Percentiles rank a stretch among this genome's conserved stretches.
These are phyloP conservation scores for Didymella segeticola DNA, from an alignment of 2,329 filamentous ascomycete species.

Conservation along the genomic window DNA sequence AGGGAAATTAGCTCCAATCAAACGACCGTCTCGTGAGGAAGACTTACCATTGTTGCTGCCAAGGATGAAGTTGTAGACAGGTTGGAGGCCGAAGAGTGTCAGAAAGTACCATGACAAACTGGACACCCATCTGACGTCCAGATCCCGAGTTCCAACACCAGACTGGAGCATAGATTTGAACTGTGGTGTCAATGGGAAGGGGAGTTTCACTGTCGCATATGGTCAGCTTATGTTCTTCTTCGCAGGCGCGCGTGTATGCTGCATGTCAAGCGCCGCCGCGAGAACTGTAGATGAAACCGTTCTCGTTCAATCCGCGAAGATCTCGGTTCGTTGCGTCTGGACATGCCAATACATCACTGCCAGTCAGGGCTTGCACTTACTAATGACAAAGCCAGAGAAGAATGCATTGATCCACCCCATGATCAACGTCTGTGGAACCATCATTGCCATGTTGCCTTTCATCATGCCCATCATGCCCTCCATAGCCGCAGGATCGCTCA, in stretches of 20 bases:
- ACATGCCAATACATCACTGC: neutral
- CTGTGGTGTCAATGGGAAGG: constrained; percentile 95
- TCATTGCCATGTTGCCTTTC: constrained; percentile 99
- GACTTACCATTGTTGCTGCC: constrained; percentile 91
- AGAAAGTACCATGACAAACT: constrained; percentile 99
- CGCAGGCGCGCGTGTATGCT: neutral
- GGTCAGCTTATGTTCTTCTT: constrained; percentile 19
- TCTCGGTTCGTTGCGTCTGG: neutral
- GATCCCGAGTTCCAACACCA: constrained; percentile 91
- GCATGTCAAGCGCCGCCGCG: neutral
- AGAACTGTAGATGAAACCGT: neutral
- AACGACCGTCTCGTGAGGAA: neutral
- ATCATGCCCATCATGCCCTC: constrained; percentile 99
- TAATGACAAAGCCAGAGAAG: constrained; percentile 97
- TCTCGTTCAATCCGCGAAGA: neutral
- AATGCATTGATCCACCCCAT: constrained; percentile 99
- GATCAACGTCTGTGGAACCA: constrained; percentile 96
- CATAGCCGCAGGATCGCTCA: constrained; percentile 95
- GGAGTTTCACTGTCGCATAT: constrained; percentile 77
- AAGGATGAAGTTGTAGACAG: constrained; percentile 95
- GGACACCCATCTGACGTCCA: constrained; percentile 98
- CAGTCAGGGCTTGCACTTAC: constrained; percentile 60
- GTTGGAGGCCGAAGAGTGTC: constrained; percentile 94
- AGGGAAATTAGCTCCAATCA: constrained; percentile 37
- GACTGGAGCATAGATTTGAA: constrained; percentile 99